Base-by-base conservation (phyloP, 2,329 filamentous ascomycete genomes). In the Stachybotrys chartarum region DNA sequence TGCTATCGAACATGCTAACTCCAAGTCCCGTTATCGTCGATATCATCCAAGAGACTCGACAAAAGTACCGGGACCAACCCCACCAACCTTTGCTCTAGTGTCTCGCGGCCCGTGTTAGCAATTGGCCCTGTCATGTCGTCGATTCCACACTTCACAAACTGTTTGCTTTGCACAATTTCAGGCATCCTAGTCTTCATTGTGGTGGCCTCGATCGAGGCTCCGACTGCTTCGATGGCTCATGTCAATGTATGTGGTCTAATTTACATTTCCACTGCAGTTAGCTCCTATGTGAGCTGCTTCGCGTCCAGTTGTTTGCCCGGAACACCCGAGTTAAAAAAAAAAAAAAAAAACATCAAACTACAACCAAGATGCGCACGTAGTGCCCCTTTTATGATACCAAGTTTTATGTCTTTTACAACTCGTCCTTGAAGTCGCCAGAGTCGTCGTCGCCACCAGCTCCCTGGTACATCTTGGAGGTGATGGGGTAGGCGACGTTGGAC, bases 381-480 rank as follows among this genome's bases (percentile, higher is more conserved):
- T 10, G 14, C 63, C 52, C 62, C 55, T 59, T 60, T 56, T 53
- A 55, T 58, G 56, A 55, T 52, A 62, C 56, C 57, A 55, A 54
- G 56, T 71, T 24, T 62, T 70, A 71, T 70, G 64, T 61, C 65
- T 69, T 73, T 85, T 90, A 93, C 78, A 92, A 77, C 81, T 93
- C 89, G 69, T 92, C 89, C 75, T 92, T 89, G 62, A 75, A 71
- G 60, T 85, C 83, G 74, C 86, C 88, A 63, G 91, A 88, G 63
- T 90, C 88, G 58, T 85, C 87, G 60, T 77, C 81, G 56, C 61
- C 64, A 54, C 70, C 74, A 65, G 83, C 85, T 67, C 81, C 79
- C 65, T 80, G 74, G 81, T 97, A 97, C 69, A 97, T 83, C 86
- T 99, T 99, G 80, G 90, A 96, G 67, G 94, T 99, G 78, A 99